Evolutionary conservation across 805 yeast species (phyloP).

Genomic region (Ogataea angusta): DNA sequence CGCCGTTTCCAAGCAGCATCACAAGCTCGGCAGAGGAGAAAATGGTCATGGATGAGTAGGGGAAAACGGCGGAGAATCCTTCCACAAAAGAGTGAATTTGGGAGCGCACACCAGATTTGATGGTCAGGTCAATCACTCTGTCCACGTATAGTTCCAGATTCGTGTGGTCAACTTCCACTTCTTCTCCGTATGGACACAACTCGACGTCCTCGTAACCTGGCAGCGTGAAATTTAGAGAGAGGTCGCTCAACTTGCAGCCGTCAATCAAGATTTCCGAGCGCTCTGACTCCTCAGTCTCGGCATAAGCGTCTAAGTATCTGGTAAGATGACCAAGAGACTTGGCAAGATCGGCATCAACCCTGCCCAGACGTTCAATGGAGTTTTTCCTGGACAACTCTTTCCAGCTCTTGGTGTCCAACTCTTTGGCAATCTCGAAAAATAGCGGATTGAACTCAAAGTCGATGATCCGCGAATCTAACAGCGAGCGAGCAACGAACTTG

Average conservation of each 20-base stretch:
- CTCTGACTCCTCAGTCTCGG: constrained; percentile 5
- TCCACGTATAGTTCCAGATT: constrained; percentile 60
- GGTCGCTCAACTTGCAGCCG: constrained; percentile 43
- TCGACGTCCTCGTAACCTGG: constrained; percentile 73
- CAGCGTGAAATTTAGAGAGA: constrained; percentile 62
- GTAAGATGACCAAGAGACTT: constrained; percentile 52
- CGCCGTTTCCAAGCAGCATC: constrained; percentile 67
- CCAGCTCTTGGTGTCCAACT: constrained; percentile 17
- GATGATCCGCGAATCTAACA: constrained; percentile 81
- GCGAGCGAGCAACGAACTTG: constrained; percentile 78
- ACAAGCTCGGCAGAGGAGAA: constrained; percentile 75
- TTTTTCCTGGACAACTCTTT: constrained; percentile 13
- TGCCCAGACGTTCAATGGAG: constrained; percentile 37
- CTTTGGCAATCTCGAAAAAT: constrained; percentile 61
- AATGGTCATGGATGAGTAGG: constrained; percentile 65
- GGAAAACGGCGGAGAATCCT: constrained; percentile 84
- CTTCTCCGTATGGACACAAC: constrained; percentile 54
- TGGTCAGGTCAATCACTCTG: constrained; percentile 52
- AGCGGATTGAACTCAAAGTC: constrained; percentile 74
- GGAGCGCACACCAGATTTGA: constrained; percentile 58
- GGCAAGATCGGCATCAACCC: constrained; percentile 58
- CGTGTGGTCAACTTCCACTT: constrained; percentile 42
- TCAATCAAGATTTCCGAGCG: constrained; percentile 17
- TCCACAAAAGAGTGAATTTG: constrained; percentile 68
- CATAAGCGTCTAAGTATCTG: constrained; percentile 35